Evolutionary conservation across 805 yeast genomes (phyloP).

Genomic region (Ogataea nitratoaversa): DNA sequence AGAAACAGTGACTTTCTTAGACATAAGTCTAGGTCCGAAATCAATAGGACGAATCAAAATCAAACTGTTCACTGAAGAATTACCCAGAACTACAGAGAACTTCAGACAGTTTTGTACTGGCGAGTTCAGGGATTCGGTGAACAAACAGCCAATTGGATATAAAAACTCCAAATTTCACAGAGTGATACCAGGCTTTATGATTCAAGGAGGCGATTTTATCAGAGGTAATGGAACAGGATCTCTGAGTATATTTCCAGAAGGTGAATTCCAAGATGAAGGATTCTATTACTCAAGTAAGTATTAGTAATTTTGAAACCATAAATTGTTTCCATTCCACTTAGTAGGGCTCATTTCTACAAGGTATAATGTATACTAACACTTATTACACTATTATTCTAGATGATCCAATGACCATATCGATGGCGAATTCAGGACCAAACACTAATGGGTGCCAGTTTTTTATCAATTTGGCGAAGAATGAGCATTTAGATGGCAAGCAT

Average conservation of each 20-base stretch:
- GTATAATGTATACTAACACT: too few relatives aligned
- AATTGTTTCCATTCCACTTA: too few relatives aligned
- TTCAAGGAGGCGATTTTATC: conserved; percentile 31
- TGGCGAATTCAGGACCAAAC: conserved; percentile 42
- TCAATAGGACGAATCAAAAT: conserved; percentile 42
- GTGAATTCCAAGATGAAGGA: conserved; percentile 42
- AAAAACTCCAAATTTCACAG: conserved; percentile 36
- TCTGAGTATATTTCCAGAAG: conserved; percentile 36
- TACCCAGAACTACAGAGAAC: conserved; percentile 47
- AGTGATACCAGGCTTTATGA: conserved; percentile 40
- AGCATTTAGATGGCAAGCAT: conserved; percentile 42
- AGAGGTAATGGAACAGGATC: conserved; percentile 43
- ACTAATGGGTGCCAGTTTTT: conserved; percentile 47
- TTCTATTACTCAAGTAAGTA: conserved; percentile 31
- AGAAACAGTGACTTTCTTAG: conserved; percentile 16
- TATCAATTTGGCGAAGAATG: conserved; percentile 31
- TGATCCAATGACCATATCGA: conserved; percentile 26
- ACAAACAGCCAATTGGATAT: conserved; percentile 41
- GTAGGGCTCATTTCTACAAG: too few relatives aligned
- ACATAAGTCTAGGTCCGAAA: conserved; percentile 31
- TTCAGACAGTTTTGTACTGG: conserved; percentile 53
- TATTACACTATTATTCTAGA: conserved; percentile 14
- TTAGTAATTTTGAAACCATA: too few relatives aligned
- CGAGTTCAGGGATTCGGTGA: conserved; percentile 31
- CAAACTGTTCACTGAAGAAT: conserved; percentile 34